Evolutionary conservation across 148 eudicot species (phyloP).

Genomic region (Mesembryanthemum crystallinum): DNA sequence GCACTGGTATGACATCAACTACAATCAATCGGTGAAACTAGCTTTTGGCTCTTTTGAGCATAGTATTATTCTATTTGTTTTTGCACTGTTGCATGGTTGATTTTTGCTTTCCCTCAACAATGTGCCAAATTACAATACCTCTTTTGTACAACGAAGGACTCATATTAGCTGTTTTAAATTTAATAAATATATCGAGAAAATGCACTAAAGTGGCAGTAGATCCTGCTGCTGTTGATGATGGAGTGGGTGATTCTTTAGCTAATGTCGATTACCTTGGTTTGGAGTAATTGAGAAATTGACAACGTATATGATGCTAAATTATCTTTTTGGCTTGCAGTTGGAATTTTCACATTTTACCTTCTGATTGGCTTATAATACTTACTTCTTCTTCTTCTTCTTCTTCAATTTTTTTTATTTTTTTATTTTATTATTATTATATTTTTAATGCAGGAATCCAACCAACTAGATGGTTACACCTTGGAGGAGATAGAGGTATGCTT

Average conservation of each 20-base stretch:
- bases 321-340: background rate
- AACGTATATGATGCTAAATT: background rate
- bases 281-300: no score
- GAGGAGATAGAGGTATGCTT: constrained; percentile 58
- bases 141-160: background rate
- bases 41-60: background rate
- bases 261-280: no score
- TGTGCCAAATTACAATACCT: background rate
- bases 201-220: background rate
- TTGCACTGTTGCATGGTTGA: background rate
- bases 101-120: background rate
- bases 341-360: background rate
- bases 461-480: constrained; percentile 52
- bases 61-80: background rate
- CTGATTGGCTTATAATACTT: background rate
- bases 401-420: no score
- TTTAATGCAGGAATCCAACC: constrained; percentile 49
- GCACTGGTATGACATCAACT: background rate
- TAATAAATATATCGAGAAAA: background rate
- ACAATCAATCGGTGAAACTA: background rate
- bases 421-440: no score
- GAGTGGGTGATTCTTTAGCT: background rate
- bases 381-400: no score
- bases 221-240: background rate
- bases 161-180: background rate